phyloP scores from a whole-genome alignment of 306 rosid species.

The Sicyos baderoa region DNA sequence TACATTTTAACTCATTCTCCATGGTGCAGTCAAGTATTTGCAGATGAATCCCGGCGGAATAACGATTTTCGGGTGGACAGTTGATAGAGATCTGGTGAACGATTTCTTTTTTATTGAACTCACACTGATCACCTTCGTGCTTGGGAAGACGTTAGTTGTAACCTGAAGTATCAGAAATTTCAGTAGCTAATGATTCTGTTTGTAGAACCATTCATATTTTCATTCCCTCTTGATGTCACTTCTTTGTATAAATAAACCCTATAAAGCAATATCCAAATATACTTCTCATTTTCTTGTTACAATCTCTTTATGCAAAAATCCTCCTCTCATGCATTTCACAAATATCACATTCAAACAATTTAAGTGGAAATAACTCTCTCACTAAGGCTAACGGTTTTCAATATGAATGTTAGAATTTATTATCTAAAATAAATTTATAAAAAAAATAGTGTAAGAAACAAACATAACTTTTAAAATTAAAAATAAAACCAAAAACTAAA shows the following conservation, averaged over 20 bases:
- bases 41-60: conserved; percentile 31
- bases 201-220: neutral
- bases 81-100: conserved; percentile 29
- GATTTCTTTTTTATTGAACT: conserved; percentile 38
- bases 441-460: no score
- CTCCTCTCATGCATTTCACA: neutral
- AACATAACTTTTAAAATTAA: no score
- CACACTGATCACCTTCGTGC: conserved; percentile 36
- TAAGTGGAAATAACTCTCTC: neutral
- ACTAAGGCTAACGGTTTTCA: no score
- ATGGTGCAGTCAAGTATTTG: conserved; percentile 36
- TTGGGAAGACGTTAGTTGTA: conserved; percentile 39
- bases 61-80: conserved; percentile 37
- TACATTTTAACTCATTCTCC: neutral
- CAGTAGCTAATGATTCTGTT: neutral
- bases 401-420: no score
- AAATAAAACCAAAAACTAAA: no score
- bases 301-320: neutral
- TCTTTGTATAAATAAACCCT: neutral
- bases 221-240: neutral
- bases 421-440: no score
- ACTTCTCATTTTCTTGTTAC: neutral
- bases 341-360: neutral
- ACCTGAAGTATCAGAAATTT: conserved; percentile 1
- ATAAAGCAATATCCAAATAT: conserved; percentile 7